Evolutionary conservation across 805 yeast genomes (phyloP), one percentile per base, ranked within the genome.

Genomic region (Nakazawaea ishiwadae): DNA sequence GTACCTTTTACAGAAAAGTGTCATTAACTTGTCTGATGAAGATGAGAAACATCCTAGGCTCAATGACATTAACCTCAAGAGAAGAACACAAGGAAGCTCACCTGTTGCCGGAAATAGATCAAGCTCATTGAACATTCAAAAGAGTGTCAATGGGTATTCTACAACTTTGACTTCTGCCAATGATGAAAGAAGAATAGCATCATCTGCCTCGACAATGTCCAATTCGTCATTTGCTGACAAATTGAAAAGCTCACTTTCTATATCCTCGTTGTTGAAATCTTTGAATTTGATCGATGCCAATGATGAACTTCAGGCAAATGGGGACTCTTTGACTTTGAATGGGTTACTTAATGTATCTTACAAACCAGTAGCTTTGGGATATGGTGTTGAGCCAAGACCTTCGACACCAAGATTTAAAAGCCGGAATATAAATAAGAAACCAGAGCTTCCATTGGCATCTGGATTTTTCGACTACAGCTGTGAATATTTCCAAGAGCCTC

Each of bases 401-500:
- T 63, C 66, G 29, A 73, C 86, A 0, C 79, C 86, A 5, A 63
- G 83, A 19, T 81, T 71, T 49, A 59, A 49, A 8, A 41, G 49
- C 35, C 53, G 55, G 9, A 46, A 56, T 24, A 59, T 58, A 7
- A 51, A 58, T n/a, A 45, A 46, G 5, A 49, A 48, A 16, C 76
- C 79, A 2, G 63, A 62, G 4, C 52, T 83, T 3, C 84, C 87
- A 1, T 57, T 77, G 9, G 67, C 68, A 4, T 80, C 87, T 8
- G 75, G 77, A 5, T 83, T 85, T 51, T 74, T 84, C 47, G 85
- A 81, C 39, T 85, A 82, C 59, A 77, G 84, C 51, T 77, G 87
- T 45, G 99, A 93, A 58, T 90, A 89, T 55, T 93, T 91, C 65
- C 96, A 90, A 54, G 98, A 90, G 55, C 97, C 99, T 0, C 98